These are phyloP conservation scores for Dendrocalamus latiflorus DNA, from an alignment of 202 grass and related monocot genomes.

Conservation along the genomic window DNA sequence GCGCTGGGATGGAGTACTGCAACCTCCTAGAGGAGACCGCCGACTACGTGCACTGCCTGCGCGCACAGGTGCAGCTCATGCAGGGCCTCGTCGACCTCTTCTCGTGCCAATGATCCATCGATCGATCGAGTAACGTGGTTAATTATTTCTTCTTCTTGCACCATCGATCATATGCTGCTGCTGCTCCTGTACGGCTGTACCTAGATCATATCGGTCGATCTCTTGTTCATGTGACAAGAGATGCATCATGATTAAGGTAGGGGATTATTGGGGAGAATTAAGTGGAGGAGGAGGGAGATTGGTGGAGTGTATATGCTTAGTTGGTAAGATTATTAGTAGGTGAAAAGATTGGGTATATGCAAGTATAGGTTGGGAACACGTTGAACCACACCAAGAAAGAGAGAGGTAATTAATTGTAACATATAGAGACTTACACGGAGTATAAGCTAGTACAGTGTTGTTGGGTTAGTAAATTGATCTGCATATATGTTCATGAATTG, in stretches of 20 bases:
- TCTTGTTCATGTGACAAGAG: slow-evolving; percentile 22
- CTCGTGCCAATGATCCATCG: slow-evolving; percentile 48
- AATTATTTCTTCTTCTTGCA: slow-evolving; percentile 41
- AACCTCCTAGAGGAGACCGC: slow-evolving; percentile 83
- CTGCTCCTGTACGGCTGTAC: neutral
- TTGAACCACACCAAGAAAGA: slow-evolving; percentile 11
- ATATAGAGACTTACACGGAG: slow-evolving; percentile 34
- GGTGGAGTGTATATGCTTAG: slow-evolving; percentile 29
- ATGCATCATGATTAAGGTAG: slow-evolving; percentile 21
- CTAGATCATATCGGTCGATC: neutral
- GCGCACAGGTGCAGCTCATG: slow-evolving; percentile 86
- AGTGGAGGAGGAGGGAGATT: neutral
- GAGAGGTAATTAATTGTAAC: slow-evolving; percentile 50
- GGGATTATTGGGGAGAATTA: slow-evolving; percentile 8
- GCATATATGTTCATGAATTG: slow-evolving; percentile 22
- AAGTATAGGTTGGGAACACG: slow-evolving; percentile 41
- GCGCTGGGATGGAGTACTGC: slow-evolving; percentile 62
- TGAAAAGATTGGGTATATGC: slow-evolving; percentile 14
- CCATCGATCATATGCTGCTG: neutral
- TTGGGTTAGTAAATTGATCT: slow-evolving; percentile 23
- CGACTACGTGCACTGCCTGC: slow-evolving; percentile 66
- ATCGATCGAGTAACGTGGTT: slow-evolving; percentile 31
- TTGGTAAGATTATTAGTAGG: slow-evolving; percentile 42
- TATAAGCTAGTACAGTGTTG: slow-evolving; percentile 30
- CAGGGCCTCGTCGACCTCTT: slow-evolving; percentile 59